Evolutionary conservation across 2,329 filamentous ascomycete genomes (phyloP).

Genomic region (Paecilomyces sp.): DNA sequence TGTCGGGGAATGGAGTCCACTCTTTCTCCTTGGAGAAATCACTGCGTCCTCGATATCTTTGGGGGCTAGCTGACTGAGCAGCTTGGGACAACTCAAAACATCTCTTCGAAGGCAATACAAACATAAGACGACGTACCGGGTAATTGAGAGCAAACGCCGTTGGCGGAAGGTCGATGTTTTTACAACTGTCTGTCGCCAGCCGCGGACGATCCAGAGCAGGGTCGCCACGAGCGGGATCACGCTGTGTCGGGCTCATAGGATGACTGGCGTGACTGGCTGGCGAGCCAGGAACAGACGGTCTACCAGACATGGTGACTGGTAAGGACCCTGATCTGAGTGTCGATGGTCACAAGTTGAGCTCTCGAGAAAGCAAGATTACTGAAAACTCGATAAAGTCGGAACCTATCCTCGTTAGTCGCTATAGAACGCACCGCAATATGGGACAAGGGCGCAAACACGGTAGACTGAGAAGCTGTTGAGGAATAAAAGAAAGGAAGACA

Average conservation of each 20-base stretch:
- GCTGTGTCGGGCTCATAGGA: not conserved
- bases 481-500: not conserved
- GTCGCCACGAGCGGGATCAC: conserved; percentile 4
- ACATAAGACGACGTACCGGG: conserved; percentile 12
- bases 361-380: not conserved
- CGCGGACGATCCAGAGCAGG: conserved; percentile 15
- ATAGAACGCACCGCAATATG: not conserved
- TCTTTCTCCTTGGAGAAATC: not conserved
- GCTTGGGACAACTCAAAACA: not conserved
- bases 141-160: conserved; percentile 15
- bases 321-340: not conserved
- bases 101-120: not conserved
- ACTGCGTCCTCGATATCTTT: conserved; percentile 1
- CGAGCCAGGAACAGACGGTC: not conserved
- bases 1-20: not conserved
- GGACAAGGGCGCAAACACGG: not conserved
- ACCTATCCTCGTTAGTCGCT: not conserved
- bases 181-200: conserved; percentile 14
- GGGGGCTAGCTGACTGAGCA: not conserved
- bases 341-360: not conserved
- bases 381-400: not conserved
- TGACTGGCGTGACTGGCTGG: not conserved
- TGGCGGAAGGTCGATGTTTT: conserved; percentile 17
- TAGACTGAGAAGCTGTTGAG: not conserved
- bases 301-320: not conserved